phyloP scores from a whole-genome alignment of 2,329 filamentous ascomycete species.

The Aspergillus ibericus region DNA sequence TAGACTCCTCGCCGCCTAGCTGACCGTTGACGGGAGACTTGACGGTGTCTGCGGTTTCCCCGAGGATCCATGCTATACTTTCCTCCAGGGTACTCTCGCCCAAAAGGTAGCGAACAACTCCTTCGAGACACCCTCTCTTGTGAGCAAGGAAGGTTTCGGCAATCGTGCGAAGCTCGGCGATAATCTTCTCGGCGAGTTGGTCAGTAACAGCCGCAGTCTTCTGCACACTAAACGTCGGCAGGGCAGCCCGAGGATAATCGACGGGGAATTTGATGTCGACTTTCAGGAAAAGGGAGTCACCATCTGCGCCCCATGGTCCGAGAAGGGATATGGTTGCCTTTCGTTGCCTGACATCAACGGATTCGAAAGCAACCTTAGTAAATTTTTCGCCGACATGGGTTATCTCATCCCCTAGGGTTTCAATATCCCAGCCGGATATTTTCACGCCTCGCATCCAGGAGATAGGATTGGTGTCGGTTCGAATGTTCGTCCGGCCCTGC shows the following conservation, averaged over 20 bases:
- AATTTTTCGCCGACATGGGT: conserved; percentile 62
- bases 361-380: conserved; percentile 60
- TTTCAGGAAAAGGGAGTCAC: conserved; percentile 55
- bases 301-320: conserved; percentile 59
- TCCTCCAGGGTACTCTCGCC: conserved; percentile 61
- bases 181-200: conserved; percentile 51
- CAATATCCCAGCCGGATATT: conserved; percentile 55
- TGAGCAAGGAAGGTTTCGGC: conserved; percentile 55
- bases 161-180: conserved; percentile 55
- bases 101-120: conserved; percentile 60
- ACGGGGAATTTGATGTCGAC: conserved; percentile 59
- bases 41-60: conserved; percentile 57
- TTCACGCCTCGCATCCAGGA: conserved; percentile 67
- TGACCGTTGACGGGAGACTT: conserved; percentile 44
- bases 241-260: conserved; percentile 54
- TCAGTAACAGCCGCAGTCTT: conserved; percentile 58
- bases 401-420: conserved; percentile 61
- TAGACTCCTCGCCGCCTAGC: conserved; percentile 73
- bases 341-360: conserved; percentile 56
- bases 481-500: conserved; percentile 48
- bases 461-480: conserved; percentile 58
- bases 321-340: conserved; percentile 58
- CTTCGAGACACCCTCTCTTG: conserved; percentile 60
- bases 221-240: conserved; percentile 56
- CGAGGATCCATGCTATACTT: conserved; percentile 52